Evolutionary conservation across 73 alveolate species (phyloP), one percentile per base, ranked within the genome.

Genomic region (Paramecium caudatum): DNA sequence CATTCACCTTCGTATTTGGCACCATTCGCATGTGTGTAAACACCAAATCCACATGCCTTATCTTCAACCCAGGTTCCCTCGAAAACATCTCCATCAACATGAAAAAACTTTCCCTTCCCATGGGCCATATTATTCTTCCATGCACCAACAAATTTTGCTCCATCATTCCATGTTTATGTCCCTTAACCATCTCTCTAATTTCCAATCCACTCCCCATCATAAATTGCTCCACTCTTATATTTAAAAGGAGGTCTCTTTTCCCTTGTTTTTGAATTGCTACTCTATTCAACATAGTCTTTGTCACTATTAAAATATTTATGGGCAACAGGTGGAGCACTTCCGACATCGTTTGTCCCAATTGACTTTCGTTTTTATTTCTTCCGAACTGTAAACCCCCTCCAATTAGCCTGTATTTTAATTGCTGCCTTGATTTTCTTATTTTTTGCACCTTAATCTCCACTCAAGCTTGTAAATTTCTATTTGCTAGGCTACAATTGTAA

Each of bases 1-100:
- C 96, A 93, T 19, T 92, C 95, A 16, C 94, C 94, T 49, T 90
- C 94, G 78, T 90, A 90, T 27, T 78, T 90, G 4, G 94, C 94
- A 27, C 94, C 94, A 47, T 90, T 90, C 0, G 90, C 94, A 78
- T 90, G 94, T 0, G 41, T 61, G 15, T 90, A 90, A 3, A 70
- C 36, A 4, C 94, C 94, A 49, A 62, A 78, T 12, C 94, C 94
- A 19, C 82, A 63, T n/a, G 94, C 94, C 43, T 90, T 90, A 81
- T 90, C 94, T 15, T 90, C 94, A 5, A 63, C 49, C 91, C 94
- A 90, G 5, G 61, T 34, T 21, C 94, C 94, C 19, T 90, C 94
- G 32, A 78, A 90, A 3, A 90, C 33, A 63, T 90, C 94, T 12
- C 94, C 94, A 78, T 90, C 94, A 7, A 90, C 94, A 90, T 90